Percentiles rank a stretch among this genome's conserved stretches.
These are phyloP conservation scores for Scenedesmus sp. DNA, from an alignment of 163 green algal genomes.

Conservation along the genomic window DNA sequence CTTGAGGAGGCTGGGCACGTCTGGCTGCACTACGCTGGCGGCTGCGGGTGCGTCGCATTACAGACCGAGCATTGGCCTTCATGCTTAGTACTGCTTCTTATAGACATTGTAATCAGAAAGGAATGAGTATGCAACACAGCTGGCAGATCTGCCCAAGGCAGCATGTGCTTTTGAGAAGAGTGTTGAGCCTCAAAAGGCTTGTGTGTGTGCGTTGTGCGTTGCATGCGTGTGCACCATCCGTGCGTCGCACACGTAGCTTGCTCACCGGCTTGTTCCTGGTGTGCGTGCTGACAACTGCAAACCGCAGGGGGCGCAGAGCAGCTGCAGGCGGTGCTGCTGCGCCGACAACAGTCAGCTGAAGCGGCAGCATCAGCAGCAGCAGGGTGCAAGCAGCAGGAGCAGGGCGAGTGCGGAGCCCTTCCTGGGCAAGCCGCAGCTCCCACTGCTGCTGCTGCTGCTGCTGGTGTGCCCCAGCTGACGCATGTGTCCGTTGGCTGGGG, in stretches of 20 bases:
- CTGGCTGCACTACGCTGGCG: constrained; percentile 16
- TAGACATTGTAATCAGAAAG: too few species aligned
- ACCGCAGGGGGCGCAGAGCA: constrained; percentile 7
- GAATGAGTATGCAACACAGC: too few species aligned
- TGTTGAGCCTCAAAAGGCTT: too few species aligned
- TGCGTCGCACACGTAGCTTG: neutral
- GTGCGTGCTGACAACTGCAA: too few species aligned
- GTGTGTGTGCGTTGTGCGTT: too few species aligned
- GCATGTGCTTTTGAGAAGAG: too few species aligned
- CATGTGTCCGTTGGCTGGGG: constrained; percentile 39
- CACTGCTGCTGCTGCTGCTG: neutral
- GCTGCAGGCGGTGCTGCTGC: neutral
- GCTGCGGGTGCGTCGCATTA: too few species aligned
- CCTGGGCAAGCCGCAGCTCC: neutral
- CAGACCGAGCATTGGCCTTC: too few species aligned
- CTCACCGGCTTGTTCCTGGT: too few species aligned
- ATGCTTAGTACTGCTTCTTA: too few species aligned
- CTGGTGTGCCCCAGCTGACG: neutral
- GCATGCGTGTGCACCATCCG: too few species aligned
- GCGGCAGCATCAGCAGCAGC: neutral
- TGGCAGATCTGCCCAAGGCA: too few species aligned
- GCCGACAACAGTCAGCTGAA: neutral
- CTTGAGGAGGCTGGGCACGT: constrained; percentile 8
- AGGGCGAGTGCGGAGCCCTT: neutral
- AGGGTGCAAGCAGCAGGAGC: constrained; percentile 9